These are phyloP conservation scores for Cucurbitaria berberidis DNA, from an alignment of 2,329 filamentous ascomycete genomes.

Conservation along the genomic window DNA sequence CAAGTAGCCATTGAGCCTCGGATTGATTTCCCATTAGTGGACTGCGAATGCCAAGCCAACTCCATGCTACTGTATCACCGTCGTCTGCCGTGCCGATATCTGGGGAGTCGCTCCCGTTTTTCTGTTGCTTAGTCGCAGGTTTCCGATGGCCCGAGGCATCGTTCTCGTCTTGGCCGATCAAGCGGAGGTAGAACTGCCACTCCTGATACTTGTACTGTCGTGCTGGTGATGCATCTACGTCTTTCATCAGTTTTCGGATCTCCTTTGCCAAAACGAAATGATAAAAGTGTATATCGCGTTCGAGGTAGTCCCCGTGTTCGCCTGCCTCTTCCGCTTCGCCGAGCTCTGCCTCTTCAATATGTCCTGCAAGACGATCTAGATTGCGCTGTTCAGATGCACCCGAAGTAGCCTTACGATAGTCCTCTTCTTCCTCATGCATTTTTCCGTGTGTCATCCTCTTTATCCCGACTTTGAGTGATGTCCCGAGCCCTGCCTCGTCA, in stretches of 20 bases:
- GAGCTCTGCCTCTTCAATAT: constrained; percentile 53
- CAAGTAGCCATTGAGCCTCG: constrained; percentile 76
- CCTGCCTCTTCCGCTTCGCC: constrained; percentile 50
- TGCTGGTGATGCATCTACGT: constrained; percentile 48
- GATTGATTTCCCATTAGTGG: constrained; percentile 72
- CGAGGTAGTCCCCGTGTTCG: constrained; percentile 50
- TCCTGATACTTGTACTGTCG: constrained; percentile 49
- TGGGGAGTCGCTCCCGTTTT: constrained; percentile 23
- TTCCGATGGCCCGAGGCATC: constrained; percentile 46
- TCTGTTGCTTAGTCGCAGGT: constrained; percentile 30
- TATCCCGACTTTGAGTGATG: constrained; percentile 41
- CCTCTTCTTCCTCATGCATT: constrained; percentile 18
- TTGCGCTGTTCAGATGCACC: constrained; percentile 19
- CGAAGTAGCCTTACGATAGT: constrained; percentile 8
- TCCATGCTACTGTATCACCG: constrained; percentile 67
- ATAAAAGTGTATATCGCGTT: constrained; percentile 60
- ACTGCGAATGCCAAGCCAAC: constrained; percentile 73
- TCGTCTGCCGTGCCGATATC: constrained; percentile 43
- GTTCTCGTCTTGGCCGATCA: constrained; percentile 50
- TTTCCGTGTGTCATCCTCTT: constrained; percentile 33
- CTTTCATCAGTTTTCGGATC: constrained; percentile 51
- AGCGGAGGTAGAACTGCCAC: constrained; percentile 48
- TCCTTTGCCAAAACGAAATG: constrained; percentile 56
- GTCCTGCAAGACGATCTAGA: constrained; percentile 44
- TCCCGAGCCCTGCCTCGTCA: constrained; percentile 52